Conservation (phyloP, 805 yeast species). For the Alloascoidea africana region DNA sequence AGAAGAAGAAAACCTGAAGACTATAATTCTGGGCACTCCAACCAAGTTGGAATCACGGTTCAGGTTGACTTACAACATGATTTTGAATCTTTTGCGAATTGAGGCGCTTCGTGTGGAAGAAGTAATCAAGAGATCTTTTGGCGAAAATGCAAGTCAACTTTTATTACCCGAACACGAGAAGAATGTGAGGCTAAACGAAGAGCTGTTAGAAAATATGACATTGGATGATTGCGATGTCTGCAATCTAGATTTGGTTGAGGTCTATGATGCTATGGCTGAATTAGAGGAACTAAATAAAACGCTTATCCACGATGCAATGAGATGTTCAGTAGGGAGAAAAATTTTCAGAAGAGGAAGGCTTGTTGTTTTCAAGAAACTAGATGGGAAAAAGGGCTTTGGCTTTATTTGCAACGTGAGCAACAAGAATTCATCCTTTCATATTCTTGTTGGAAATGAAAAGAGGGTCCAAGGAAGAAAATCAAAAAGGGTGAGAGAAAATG, state of each 20-base stretch:
- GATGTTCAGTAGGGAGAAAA: conserved; percentile 30
- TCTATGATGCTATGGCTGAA: conserved; percentile 28
- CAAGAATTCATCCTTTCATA: conserved; percentile 24
- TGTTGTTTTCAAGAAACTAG: conserved; percentile 37
- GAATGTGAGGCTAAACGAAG: conserved; percentile 37
- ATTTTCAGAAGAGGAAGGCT: conserved; percentile 39
- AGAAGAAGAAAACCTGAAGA: conserved; percentile 40
- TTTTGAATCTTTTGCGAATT: conserved; percentile 74
- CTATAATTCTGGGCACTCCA: conserved; percentile 76
- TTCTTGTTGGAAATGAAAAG: conserved; percentile 17
- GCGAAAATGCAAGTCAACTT: conserved; percentile 80
- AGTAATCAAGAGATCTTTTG: conserved; percentile 90
- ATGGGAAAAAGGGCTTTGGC: conserved; percentile 31
- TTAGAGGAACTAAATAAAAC: conserved; percentile 29
- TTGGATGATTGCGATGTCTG: conserved; percentile 19
- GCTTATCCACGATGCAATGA: conserved; percentile 31
- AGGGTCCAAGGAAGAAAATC: not conserved
- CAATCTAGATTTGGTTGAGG: conserved; percentile 27
- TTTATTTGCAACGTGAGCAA: conserved; percentile 31
- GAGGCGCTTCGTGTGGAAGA: conserved; percentile 96
- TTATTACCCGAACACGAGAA: conserved; percentile 75
- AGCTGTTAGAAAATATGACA: conserved; percentile 24
- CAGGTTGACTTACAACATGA: conserved; percentile 91
- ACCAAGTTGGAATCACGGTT: conserved; percentile 86
- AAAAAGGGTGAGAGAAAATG: not conserved